Evolutionary conservation across 441 rosid species (phyloP).

Genomic region (Rhodomyrtus psidioides): DNA sequence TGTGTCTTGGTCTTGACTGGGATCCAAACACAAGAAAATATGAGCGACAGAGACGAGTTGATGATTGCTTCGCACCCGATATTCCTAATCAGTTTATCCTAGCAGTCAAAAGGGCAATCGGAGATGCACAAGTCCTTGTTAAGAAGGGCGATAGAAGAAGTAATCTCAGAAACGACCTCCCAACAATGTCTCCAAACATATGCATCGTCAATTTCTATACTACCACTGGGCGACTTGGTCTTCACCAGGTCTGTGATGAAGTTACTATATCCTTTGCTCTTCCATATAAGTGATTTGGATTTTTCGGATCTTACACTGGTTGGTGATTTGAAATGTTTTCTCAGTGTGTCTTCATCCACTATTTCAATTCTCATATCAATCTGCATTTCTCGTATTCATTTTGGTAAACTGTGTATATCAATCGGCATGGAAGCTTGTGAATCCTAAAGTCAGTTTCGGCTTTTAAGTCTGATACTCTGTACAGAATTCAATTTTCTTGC

Average conservation of each 20-base stretch:
- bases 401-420: background rate
- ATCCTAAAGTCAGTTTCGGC: background rate
- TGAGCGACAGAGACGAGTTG: background rate
- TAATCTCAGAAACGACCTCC: constrained; percentile 20
- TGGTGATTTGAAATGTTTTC: background rate
- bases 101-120: constrained; percentile 24
- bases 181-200: constrained; percentile 34
- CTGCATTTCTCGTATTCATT: background rate
- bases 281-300: background rate
- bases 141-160: background rate
- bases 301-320: background rate
- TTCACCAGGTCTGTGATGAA: constrained; percentile 27
- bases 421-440: background rate
- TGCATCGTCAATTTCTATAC: constrained; percentile 38
- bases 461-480: background rate
- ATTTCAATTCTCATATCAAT: background rate
- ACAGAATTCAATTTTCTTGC: background rate
- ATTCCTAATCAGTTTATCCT: constrained; percentile 19
- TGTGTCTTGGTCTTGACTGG: constrained; percentile 39
- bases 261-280: background rate
- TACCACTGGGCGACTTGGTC: constrained; percentile 29
- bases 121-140: constrained; percentile 21
- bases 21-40: constrained; percentile 29
- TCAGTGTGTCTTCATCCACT: background rate
- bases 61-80: constrained; percentile 9